Base-by-base conservation (phyloP, 805 yeast species). In the Kuraishia piskuri region DNA sequence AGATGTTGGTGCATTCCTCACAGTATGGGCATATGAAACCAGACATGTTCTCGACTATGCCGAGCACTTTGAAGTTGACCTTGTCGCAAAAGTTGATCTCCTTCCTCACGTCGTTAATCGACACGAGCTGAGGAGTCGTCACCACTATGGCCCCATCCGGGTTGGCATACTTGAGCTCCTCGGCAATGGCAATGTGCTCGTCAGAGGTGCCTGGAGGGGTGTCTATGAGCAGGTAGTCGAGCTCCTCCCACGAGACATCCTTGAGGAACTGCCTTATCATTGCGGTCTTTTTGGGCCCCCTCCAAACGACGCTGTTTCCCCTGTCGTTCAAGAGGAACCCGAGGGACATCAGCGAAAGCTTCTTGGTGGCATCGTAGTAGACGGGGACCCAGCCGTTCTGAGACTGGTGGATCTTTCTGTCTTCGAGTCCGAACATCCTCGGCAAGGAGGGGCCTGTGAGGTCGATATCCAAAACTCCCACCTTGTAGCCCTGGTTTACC, bases 141-240 rank as follows among this genome's bases (percentile, higher is more conserved):
- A 94, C 99, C 1, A 94, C 80, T 0, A 94, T 84, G 0, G 97
- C 97, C 0, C 98, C 98, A 61, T 90, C 96, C 1, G 92, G 90
- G 24, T 76, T 75, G 0, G 83, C 83, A 64, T 70, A 77, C 54
- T 86, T 70, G 46, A 94, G 74, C 67, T 90, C 96, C 64, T 94
- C 98, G 4, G 97, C 97, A 44, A 95, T 86, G 3, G 97, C 90
- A 44, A 94, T 94, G 66, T 94, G 99, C 66, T 94, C 99, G 68
- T 94, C 99, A 0, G 96, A 87, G 0, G 99, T 94, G 0, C 99
- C 99, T 0, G 99, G 99, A 0, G 99, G 99, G 0, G 99, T 94
- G 66, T 94, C 99, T 5, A 94, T 90, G 31, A 94, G 70, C 53
- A 92, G 69, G 64, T 88, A 92, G 61, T 85, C 82, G 53, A 89